A percentile compares a stretch with the other conserved stretches of the same genome.
phyloP scores from a whole-genome alignment of 1,139 yeast genomes.

The Candida sp. region DNA sequence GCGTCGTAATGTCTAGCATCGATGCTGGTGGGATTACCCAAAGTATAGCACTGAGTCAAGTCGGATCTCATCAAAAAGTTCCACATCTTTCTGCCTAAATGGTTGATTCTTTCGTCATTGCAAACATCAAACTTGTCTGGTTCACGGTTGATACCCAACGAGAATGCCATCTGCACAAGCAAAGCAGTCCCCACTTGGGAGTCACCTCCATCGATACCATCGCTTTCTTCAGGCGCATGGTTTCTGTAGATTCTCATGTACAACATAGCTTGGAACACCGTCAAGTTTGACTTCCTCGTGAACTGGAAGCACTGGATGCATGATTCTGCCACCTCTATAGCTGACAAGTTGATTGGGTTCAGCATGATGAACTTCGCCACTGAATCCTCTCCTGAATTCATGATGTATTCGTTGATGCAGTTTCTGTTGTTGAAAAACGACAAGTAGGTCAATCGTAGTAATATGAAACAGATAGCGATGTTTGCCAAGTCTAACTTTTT shows the following conservation, averaged over 20 bases:
- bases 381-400: slow-evolving; percentile 25
- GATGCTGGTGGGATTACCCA: slow-evolving; percentile 32
- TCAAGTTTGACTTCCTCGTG: slow-evolving; percentile 50
- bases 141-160: slow-evolving; percentile 52
- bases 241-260: slow-evolving; percentile 40
- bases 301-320: slow-evolving; percentile 58
- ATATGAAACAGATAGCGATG: slow-evolving; percentile 32
- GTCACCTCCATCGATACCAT: slow-evolving; percentile 50
- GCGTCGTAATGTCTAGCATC: slow-evolving; percentile 28
- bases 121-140: slow-evolving; percentile 30
- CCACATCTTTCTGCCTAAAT: slow-evolving; percentile 59
- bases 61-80: slow-evolving; percentile 32
- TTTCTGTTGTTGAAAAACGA: slow-evolving; percentile 38
- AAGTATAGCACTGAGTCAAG: slow-evolving; percentile 27
- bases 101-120: slow-evolving; percentile 31
- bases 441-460: slow-evolving; percentile 34
- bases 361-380: slow-evolving; percentile 43
- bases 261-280: slow-evolving; percentile 52
- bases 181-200: slow-evolving; percentile 40
- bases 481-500: slow-evolving; percentile 36
- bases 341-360: slow-evolving; percentile 51
- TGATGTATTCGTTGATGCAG: slow-evolving; percentile 28
- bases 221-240: slow-evolving; percentile 57
- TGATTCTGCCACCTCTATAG: slow-evolving; percentile 51
- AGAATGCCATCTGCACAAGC: slow-evolving; percentile 44